phyloP scores from a whole-genome alignment of 768 basidiomycete species.

The Gymnopilus dilepis region DNA sequence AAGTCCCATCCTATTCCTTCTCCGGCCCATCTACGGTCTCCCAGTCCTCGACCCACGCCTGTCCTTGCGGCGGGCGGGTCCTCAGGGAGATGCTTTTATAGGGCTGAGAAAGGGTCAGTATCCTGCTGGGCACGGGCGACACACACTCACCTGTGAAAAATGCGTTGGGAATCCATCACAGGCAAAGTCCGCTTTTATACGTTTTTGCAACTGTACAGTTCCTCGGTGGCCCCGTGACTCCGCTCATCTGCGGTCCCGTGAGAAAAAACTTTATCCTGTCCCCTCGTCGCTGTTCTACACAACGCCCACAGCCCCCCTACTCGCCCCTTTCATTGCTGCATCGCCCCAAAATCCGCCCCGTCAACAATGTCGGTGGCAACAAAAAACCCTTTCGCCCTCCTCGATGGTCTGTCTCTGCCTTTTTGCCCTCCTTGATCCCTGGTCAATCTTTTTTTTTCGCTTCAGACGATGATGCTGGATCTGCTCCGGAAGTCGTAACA shows the following conservation, averaged over 20 bases:
- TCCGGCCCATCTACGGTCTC: slow-evolving; percentile 88
- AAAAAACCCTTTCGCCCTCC: slow-evolving; percentile 84
- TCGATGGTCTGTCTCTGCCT: slow-evolving; percentile 63
- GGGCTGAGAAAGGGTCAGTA: slow-evolving; percentile 44
- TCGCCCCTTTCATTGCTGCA: slow-evolving; percentile 33
- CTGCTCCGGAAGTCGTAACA: slow-evolving; percentile 40
- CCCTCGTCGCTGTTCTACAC: slow-evolving; percentile 17
- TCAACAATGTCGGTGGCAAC: slow-evolving; percentile 90
- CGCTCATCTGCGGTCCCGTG: slow-evolving; percentile 24
- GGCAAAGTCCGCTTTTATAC: slow-evolving; percentile 26
- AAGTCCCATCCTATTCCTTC: slow-evolving; percentile 82
- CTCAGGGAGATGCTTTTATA: slow-evolving; percentile 91
- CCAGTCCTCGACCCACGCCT: slow-evolving; percentile 81
- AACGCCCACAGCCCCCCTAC: slow-evolving; percentile 26
- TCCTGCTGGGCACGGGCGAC: not conserved
- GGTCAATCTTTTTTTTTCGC: slow-evolving; percentile 1
- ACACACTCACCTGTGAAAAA: slow-evolving; percentile 60
- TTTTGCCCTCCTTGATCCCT: slow-evolving; percentile 24
- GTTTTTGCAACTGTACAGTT: slow-evolving; percentile 53
- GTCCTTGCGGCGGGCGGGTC: slow-evolving; percentile 75
- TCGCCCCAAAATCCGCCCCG: slow-evolving; percentile 58
- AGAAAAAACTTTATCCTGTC: slow-evolving; percentile 19
- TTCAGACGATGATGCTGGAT: slow-evolving; percentile 48
- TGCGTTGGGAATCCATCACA: slow-evolving; percentile 49
- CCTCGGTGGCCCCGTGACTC: slow-evolving; percentile 48